A percentile compares a stretch with the other conserved stretches of the same genome.
These are phyloP conservation scores for Vishniacozyma victoriae DNA, from an alignment of 768 basidiomycete species.

Conservation along the genomic window DNA sequence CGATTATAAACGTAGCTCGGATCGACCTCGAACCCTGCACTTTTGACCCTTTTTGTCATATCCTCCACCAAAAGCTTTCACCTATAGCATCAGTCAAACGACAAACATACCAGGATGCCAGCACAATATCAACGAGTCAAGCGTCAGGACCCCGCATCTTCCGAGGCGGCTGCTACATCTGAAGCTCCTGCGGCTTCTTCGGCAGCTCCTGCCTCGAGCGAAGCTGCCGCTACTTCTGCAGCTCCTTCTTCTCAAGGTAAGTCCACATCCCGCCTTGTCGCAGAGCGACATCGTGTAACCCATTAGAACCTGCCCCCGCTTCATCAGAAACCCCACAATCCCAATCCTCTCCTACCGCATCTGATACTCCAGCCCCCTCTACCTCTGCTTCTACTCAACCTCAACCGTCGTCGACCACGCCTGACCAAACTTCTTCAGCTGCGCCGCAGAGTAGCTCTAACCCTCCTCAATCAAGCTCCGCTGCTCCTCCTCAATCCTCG, in stretches of 20 bases:
- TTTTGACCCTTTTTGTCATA: no score
- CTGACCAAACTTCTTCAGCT: slow-evolving; percentile 3
- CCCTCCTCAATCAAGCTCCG: slow-evolving; percentile 6
- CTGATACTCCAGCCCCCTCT: slow-evolving; percentile 4
- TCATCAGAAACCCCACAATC: slow-evolving; percentile 2
- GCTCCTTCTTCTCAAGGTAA: background rate
- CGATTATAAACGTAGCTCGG: no score
- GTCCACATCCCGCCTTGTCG: background rate
- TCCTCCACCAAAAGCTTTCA: no score
- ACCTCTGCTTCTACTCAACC: background rate
- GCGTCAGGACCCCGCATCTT: background rate
- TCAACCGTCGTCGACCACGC: background rate
- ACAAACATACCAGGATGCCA: no score
- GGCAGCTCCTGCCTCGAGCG: background rate
- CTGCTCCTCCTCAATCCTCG: slow-evolving; percentile 4
- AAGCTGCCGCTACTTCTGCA: background rate
- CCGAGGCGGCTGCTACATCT: background rate
- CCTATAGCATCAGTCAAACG: no score
- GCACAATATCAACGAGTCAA: no score
- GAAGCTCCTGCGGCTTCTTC: background rate
- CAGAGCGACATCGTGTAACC: background rate
- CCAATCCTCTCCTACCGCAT: slow-evolving; percentile 1
- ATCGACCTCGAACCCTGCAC: no score
- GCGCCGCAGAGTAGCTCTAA: slow-evolving; percentile 4
- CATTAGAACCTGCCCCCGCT: slow-evolving; percentile 5